Evolutionary conservation across 1,284 basidiomycete species (phyloP), one percentile per base, ranked within the genome.

Genomic region (Gastroboletus turbinatus): DNA sequence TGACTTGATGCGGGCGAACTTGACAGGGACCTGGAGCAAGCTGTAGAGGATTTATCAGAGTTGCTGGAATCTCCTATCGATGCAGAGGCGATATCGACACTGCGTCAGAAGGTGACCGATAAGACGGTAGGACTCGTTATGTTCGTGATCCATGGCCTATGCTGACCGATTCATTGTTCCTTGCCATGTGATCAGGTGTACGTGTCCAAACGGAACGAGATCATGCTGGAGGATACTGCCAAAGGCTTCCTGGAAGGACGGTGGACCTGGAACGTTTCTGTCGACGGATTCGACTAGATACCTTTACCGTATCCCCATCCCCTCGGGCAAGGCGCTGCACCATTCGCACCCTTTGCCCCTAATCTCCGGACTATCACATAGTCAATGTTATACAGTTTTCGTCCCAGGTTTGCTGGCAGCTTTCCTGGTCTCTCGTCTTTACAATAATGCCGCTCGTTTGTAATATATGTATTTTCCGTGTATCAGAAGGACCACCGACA

Each of bases 21-120:
- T 35, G 40, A 36, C 60, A 92, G 94, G 67, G 95, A 99, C 71
- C 78, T 99, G 43, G 96, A 99, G 74, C 83, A 84, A 60, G 96
- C 96, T 0, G 96, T 98, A 3, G 97, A 99, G 70, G 92, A 96
- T 59, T 80, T 99, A 4, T 93, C 94, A 0, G 96, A 96, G 71
- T 76, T 97, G 44, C 78, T 99, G 32, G 96, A 99, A 75, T 85
- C 85, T 46, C 93, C 92, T 23, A 88, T 98, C 60, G 94, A 98
- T 63, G 76, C 88, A 2, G 91, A 94, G 61, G 83, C 82, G 50
- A 95, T 98, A 66, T 81, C 91, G 17, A 77, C 82, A 14, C 75
- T 99, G 56, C 82, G 96, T 54, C 91, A 96, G 75, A 91, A 93
- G 73, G 93, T 97, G 54, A 98, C 94, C 1, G 94, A 98, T 74